Evolutionary conservation across 2,329 filamentous ascomycete species (phyloP).

Genomic region (Thelonectria blattea): DNA sequence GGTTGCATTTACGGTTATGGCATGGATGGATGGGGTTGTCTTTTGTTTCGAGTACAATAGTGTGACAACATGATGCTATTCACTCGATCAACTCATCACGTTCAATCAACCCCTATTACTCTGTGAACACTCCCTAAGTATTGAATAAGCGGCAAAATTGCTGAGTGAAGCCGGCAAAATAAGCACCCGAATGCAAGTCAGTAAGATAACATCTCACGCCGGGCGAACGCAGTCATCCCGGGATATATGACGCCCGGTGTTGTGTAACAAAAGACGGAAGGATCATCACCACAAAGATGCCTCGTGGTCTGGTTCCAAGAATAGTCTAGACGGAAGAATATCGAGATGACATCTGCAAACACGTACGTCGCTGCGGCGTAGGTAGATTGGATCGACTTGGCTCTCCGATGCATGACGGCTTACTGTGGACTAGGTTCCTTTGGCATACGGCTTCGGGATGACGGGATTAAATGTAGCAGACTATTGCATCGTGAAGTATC

Average conservation of each 20-base stretch:
- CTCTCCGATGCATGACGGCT: slow-evolving; percentile 6
- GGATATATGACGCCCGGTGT: neutral
- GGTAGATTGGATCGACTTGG: neutral
- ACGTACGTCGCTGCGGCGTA: slow-evolving; percentile 3
- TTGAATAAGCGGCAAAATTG: no score
- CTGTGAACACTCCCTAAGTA: no score
- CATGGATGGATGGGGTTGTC: neutral
- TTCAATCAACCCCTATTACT: no score
- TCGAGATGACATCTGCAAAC: neutral
- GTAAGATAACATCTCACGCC: no score
- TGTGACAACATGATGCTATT: no score
- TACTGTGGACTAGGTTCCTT: neutral
- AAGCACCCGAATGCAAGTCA: no score
- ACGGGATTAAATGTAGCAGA: no score
- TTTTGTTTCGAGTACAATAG: no score
- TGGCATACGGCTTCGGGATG: no score
- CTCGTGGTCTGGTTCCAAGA: neutral
- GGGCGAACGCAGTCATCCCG: neutral
- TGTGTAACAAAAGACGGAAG: neutral
- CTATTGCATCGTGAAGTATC: no score
- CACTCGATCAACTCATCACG: no score
- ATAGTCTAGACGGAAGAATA: neutral
- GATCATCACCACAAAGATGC: neutral
- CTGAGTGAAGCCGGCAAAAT: no score
- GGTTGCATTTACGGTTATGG: neutral